phyloP scores from a whole-genome alignment of 768 basidiomycete species.

The Amanita fuliginea region DNA sequence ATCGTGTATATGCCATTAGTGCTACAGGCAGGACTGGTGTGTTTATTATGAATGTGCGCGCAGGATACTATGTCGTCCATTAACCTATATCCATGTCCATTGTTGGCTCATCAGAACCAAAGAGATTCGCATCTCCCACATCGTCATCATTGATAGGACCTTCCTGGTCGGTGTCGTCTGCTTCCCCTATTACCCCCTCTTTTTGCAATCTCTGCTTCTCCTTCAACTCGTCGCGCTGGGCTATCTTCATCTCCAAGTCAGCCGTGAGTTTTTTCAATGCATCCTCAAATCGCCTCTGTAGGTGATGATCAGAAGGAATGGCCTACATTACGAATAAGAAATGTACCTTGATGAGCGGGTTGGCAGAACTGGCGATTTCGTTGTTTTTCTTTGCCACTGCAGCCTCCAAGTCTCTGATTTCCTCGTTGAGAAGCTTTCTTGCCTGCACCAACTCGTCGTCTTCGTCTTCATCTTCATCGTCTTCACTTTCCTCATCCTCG shows the following conservation, averaged over 20 bases:
- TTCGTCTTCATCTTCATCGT: slow-evolving; percentile 72
- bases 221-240: slow-evolving; percentile 70
- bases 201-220: slow-evolving; percentile 65
- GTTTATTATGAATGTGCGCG: slow-evolving; percentile 16
- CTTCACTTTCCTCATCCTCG: slow-evolving; percentile 55
- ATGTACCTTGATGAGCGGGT: slow-evolving; percentile 74
- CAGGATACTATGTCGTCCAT: not conserved
- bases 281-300: slow-evolving; percentile 87
- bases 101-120: slow-evolving; percentile 36
- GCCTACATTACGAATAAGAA: not conserved
- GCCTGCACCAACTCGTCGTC: slow-evolving; percentile 75
- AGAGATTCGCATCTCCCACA: slow-evolving; percentile 26
- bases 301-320: not conserved
- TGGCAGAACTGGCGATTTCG: slow-evolving; percentile 75
- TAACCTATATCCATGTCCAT: slow-evolving; percentile 25
- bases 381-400: slow-evolving; percentile 78
- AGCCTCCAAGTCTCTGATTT: slow-evolving; percentile 80
- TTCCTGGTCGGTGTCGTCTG: slow-evolving; percentile 25
- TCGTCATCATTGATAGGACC: slow-evolving; percentile 21
- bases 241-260: slow-evolving; percentile 77
- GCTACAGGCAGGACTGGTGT: slow-evolving; percentile 57
- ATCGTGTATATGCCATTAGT: slow-evolving; percentile 69
- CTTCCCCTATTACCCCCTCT: slow-evolving; percentile 45
- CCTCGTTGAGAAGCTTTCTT: slow-evolving; percentile 74
- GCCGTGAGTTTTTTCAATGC: slow-evolving; percentile 78